A percentile compares a stretch with the other conserved stretches of the same genome.
Conservation (phyloP, 352 stramenopile genomes). For the Globisporangium uncinulatum region DNA sequence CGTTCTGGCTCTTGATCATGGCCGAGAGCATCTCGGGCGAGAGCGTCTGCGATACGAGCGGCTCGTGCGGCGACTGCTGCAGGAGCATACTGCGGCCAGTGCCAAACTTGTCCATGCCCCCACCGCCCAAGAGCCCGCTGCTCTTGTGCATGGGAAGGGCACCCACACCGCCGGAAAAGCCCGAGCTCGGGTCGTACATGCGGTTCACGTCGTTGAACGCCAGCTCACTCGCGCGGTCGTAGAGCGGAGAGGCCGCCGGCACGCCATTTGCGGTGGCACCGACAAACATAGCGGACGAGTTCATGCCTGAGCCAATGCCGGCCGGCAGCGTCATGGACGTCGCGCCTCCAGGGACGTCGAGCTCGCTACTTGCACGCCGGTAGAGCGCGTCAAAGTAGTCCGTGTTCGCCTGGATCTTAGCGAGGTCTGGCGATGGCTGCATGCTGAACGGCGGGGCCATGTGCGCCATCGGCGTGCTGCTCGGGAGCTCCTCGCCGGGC, state of each 20-base stretch:
- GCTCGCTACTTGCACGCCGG: slow-evolving; percentile 28
- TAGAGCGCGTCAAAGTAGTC: slow-evolving; percentile 79
- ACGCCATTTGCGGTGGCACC: slow-evolving; percentile 13
- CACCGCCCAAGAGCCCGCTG: background rate
- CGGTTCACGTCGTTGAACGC: slow-evolving; percentile 62
- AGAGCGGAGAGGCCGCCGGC: slow-evolving; percentile 26
- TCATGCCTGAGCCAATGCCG: slow-evolving; percentile 59
- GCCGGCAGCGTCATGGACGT: slow-evolving; percentile 65
- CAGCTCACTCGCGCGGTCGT: slow-evolving; percentile 51
- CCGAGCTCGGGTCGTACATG: slow-evolving; percentile 64
- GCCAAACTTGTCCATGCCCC: slow-evolving; percentile 14
- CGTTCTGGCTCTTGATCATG: slow-evolving; percentile 80
- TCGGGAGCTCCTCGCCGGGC: slow-evolving; percentile 25
- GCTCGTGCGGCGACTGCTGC: slow-evolving; percentile 19
- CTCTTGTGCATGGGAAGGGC: slow-evolving; percentile 46
- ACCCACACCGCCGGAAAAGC: slow-evolving; percentile 22
- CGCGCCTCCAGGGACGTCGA: slow-evolving; percentile 24
- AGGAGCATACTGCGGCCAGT: slow-evolving; percentile 13
- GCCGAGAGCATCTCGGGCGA: slow-evolving; percentile 74
- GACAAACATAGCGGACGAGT: slow-evolving; percentile 34
- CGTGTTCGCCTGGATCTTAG: slow-evolving; percentile 77
- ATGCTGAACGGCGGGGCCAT: slow-evolving; percentile 30
- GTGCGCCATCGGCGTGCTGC: slow-evolving; percentile 21
- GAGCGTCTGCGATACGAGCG: slow-evolving; percentile 69
- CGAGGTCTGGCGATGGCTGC: slow-evolving; percentile 30